These are phyloP conservation scores for Laburnicola sp. DNA, from an alignment of 2,329 filamentous ascomycete genomes.

Conservation along the genomic window DNA sequence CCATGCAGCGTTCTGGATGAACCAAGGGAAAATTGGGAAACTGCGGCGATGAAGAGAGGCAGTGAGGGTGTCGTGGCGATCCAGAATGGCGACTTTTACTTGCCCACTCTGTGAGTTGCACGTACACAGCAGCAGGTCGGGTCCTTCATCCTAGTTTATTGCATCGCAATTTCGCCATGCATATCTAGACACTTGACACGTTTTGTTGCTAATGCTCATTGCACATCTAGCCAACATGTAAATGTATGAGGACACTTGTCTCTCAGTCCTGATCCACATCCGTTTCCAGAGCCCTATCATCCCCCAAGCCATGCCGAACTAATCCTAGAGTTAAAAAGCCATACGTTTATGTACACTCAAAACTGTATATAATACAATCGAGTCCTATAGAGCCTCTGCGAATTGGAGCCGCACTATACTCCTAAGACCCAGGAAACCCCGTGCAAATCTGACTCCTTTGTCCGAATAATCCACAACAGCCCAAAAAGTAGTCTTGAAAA, in stretches of 20 bases:
- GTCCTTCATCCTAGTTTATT: too few species aligned
- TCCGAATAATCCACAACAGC: neutral
- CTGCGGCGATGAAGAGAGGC: neutral
- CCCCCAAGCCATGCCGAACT: too few species aligned
- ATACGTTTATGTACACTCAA: neutral
- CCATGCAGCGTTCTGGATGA: neutral
- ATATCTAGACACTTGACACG: neutral
- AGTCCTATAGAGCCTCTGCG: neutral
- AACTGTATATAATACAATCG: neutral
- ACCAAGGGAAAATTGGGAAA: too few species aligned
- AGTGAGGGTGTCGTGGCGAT: too few species aligned
- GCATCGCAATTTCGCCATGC: neutral
- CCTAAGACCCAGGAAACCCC: neutral
- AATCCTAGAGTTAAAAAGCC: too few species aligned
- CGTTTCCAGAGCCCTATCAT: too few species aligned
- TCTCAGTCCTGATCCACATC: too few species aligned
- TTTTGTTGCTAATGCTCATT: too few species aligned
- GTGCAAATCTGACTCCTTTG: neutral
- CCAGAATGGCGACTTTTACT: neutral
- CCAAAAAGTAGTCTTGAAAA: neutral
- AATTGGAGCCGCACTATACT: conserved; percentile 1
- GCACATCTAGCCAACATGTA: too few species aligned
- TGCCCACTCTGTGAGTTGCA: neutral
- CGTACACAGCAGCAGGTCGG: neutral
- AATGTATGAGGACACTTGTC: too few species aligned